These are phyloP conservation scores for Excoecaria cochinchinensis DNA, from an alignment of 345 rosid species.

Conservation along the genomic window DNA sequence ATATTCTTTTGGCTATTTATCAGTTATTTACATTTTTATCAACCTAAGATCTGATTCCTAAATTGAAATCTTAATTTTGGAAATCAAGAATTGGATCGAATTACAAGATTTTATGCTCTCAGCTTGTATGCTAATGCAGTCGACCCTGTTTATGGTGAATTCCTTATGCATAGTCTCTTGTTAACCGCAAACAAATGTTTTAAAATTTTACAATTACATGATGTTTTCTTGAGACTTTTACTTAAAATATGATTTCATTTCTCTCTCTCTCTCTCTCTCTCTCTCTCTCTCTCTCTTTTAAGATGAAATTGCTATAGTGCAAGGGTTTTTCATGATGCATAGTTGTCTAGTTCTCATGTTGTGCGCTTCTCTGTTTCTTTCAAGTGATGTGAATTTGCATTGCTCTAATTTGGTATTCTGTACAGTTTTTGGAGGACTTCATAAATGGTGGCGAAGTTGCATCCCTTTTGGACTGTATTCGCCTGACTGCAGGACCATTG, in stretches of 20 bases:
- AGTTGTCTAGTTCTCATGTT: not conserved
- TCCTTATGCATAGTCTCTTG: not conserved
- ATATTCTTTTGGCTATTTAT: not conserved
- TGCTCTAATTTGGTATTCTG: conserved; percentile 10
- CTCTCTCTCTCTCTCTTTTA: not conserved
- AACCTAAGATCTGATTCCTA: not conserved
- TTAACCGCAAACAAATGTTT: not conserved
- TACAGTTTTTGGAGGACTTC: conserved; percentile 86
- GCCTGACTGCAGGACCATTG: conserved; percentile 94
- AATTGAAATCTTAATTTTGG: not conserved
- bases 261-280: not conserved
- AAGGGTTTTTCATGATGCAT: not conserved
- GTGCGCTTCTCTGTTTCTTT: not conserved
- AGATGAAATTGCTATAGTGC: not conserved
- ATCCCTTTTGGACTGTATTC: conserved; percentile 95
- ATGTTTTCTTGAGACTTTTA: not conserved
- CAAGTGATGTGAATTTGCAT: conserved; percentile 10
- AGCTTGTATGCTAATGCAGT: not conserved
- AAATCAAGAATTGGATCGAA: not conserved
- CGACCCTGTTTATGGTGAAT: not conserved
- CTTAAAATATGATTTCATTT: not conserved
- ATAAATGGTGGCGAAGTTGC: conserved; percentile 95
- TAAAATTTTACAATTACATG: not conserved
- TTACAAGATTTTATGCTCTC: not conserved
- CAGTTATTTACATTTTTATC: too few species aligned